phyloP scores from a whole-genome alignment of 129 eudicot species.

The Escallonia herrerae region DNA sequence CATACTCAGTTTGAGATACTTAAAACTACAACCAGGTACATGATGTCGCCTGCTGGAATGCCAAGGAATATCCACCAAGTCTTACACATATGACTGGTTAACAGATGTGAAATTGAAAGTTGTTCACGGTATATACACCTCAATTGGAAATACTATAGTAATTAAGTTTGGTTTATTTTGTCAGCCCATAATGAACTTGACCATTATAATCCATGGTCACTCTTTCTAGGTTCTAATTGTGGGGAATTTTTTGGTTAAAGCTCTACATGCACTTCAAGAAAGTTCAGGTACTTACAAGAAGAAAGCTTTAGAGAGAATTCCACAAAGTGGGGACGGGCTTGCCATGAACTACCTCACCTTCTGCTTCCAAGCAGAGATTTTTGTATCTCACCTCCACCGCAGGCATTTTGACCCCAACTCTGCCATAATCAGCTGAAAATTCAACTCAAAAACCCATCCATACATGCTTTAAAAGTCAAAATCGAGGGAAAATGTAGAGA shows the following conservation, averaged over 20 bases:
- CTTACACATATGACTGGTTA: too few relatives aligned
- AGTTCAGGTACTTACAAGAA: conserved; percentile 17
- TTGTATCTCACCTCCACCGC: conserved; percentile 51
- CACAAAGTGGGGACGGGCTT: conserved; percentile 67
- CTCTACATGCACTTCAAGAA: background rate
- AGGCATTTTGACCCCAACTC: conserved; percentile 53
- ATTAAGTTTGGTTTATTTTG: too few relatives aligned
- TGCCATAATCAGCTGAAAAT: conserved; percentile 11
- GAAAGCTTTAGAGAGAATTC: conserved; percentile 36
- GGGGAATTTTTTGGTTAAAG: background rate
- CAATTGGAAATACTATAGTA: too few relatives aligned
- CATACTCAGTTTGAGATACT: too few relatives aligned
- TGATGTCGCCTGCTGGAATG: too few relatives aligned
- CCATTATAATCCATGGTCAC: too few relatives aligned
- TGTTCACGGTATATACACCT: too few relatives aligned
- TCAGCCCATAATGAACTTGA: too few relatives aligned
- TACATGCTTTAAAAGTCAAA: background rate
- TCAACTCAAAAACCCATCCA: background rate
- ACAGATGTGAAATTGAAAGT: too few relatives aligned
- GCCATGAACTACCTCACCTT: conserved; percentile 64
- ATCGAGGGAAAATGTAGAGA: background rate
- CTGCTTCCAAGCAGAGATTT: conserved; percentile 51
- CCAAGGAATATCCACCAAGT: too few relatives aligned
- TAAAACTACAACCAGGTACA: too few relatives aligned
- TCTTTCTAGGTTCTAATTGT: too few relatives aligned